Evolutionary conservation across 768 basidiomycete genomes (phyloP).

Genomic region (Boletus reticulatus): DNA sequence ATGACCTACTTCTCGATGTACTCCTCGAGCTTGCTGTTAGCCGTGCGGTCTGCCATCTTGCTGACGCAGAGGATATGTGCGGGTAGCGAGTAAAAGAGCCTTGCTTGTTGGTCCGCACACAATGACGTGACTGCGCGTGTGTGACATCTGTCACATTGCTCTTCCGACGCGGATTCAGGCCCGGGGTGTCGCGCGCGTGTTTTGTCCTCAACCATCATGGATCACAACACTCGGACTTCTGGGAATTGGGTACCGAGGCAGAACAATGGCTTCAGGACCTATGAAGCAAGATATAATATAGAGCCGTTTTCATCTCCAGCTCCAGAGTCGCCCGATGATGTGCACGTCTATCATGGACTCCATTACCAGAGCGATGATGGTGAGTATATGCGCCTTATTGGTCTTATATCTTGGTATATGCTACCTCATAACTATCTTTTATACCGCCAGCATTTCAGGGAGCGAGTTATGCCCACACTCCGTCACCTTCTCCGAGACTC

Average conservation of each 20-base stretch:
- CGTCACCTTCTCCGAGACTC: neutral
- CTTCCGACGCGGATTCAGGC: neutral
- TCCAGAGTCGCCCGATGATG: slow-evolving; percentile 3
- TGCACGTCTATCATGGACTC: slow-evolving; percentile 2
- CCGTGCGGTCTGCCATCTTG: slow-evolving; percentile 35
- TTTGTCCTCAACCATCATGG: slow-evolving; percentile 17
- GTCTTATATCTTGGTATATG: slow-evolving; percentile 10
- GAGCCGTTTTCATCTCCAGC: slow-evolving; percentile 7
- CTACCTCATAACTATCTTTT: slow-evolving; percentile 34
- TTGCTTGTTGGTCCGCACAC: neutral
- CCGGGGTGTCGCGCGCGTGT: neutral
- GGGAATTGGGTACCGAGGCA: neutral
- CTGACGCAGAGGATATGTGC: slow-evolving; percentile 9
- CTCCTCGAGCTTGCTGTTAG: slow-evolving; percentile 59
- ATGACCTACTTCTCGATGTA: slow-evolving; percentile 69
- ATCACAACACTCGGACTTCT: slow-evolving; percentile 1
- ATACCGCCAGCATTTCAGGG: slow-evolving; percentile 32
- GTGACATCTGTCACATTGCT: slow-evolving; percentile 25
- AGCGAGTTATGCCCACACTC: slow-evolving; percentile 1
- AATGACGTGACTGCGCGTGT: slow-evolving; percentile 25
- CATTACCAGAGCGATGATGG: slow-evolving; percentile 9
- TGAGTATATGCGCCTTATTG: slow-evolving; percentile 27
- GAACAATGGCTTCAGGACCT: neutral
- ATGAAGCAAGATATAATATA: neutral
- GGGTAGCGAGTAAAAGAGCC: slow-evolving; percentile 1